phyloP scores from a whole-genome alignment of 2,329 filamentous ascomycete genomes.

The Stachybotrys elegans region DNA sequence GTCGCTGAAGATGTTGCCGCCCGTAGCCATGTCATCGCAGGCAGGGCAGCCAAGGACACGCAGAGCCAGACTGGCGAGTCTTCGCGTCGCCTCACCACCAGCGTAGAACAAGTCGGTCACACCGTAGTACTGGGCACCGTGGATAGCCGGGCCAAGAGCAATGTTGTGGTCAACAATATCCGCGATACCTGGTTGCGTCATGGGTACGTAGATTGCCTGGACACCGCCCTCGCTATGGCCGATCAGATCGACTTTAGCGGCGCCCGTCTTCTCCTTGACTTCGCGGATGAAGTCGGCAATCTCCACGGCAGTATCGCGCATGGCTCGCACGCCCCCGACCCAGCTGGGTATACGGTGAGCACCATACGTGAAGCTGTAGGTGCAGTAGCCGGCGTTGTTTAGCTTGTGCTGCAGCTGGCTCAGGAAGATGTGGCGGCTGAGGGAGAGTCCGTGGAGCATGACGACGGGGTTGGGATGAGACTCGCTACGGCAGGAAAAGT shows the following conservation, averaged over 20 bases:
- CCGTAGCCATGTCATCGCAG: slow-evolving; percentile 11
- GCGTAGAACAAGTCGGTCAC: slow-evolving; percentile 8
- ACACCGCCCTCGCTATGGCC: slow-evolving; percentile 18
- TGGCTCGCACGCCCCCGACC: slow-evolving; percentile 13
- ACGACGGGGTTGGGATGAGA: slow-evolving; percentile 14
- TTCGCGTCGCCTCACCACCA: slow-evolving; percentile 7
- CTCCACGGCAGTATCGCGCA: slow-evolving; percentile 11
- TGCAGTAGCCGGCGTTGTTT: slow-evolving; percentile 11
- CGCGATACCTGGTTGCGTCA: slow-evolving; percentile 10
- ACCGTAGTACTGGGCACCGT: slow-evolving; percentile 9
- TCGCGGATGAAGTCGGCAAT: slow-evolving; percentile 13
- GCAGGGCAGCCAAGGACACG: slow-evolving; percentile 11
- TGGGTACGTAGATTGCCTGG: slow-evolving; percentile 13
- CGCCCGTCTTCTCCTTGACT: slow-evolving; percentile 11
- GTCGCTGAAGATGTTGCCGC: slow-evolving; percentile 8
- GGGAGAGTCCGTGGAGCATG: slow-evolving; percentile 15
- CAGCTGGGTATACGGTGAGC: slow-evolving; percentile 10
- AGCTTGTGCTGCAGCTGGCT: slow-evolving; percentile 13
- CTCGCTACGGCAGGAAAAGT: slow-evolving; percentile 11
- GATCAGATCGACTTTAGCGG: slow-evolving; percentile 15
- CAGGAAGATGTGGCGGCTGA: slow-evolving; percentile 12
- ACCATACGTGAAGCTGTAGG: slow-evolving; percentile 15
- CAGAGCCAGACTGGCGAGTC: slow-evolving; percentile 3
- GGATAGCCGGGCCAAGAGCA: slow-evolving; percentile 13
- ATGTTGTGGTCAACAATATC: slow-evolving; percentile 12